These are phyloP conservation scores for Apiotrichum laibachii DNA, from an alignment of 1,284 basidiomycete species.

Conservation along the genomic window DNA sequence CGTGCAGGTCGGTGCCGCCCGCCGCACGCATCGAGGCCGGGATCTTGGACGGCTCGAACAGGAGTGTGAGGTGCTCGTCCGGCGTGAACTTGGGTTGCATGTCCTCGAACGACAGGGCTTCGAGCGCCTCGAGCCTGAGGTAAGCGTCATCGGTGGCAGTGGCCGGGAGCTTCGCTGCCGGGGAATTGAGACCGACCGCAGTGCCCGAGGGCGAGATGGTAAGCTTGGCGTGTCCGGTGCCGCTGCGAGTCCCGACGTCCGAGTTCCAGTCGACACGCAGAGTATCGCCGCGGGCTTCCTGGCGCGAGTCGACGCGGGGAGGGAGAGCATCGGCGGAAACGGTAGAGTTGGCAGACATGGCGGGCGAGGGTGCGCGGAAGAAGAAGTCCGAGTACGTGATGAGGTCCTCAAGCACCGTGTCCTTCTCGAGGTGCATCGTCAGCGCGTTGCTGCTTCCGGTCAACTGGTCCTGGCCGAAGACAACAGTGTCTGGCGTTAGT, in stretches of 20 bases:
- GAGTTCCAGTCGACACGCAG: too few relatives aligned
- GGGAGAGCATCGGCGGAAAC: neutral
- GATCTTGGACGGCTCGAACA: slow-evolving; percentile 66
- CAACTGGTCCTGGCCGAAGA: slow-evolving; percentile 86
- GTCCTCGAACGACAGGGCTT: neutral
- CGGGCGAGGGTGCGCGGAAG: neutral
- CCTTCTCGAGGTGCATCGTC: slow-evolving; percentile 69
- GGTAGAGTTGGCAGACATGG: neutral
- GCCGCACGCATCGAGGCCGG: slow-evolving; percentile 45
- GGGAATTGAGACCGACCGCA: neutral
- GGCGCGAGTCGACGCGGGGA: neutral
- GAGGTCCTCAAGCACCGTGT: slow-evolving; percentile 81
- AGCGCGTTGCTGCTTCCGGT: slow-evolving; percentile 70
- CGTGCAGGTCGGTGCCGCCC: slow-evolving; percentile 31
- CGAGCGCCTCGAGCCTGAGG: neutral
- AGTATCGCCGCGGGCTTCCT: too few relatives aligned
- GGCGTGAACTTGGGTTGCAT: slow-evolving; percentile 57
- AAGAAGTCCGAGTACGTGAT: slow-evolving; percentile 61
- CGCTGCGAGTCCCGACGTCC: neutral
- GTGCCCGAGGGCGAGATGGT: neutral
- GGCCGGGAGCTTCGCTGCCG: neutral
- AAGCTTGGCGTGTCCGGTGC: slow-evolving; percentile 3
- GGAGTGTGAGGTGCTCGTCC: slow-evolving; percentile 67
- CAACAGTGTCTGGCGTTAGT: slow-evolving; percentile 56
- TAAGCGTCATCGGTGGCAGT: neutral